Conservation (phyloP, 306 rosid species). For the Abrus pulchellus region DNA sequence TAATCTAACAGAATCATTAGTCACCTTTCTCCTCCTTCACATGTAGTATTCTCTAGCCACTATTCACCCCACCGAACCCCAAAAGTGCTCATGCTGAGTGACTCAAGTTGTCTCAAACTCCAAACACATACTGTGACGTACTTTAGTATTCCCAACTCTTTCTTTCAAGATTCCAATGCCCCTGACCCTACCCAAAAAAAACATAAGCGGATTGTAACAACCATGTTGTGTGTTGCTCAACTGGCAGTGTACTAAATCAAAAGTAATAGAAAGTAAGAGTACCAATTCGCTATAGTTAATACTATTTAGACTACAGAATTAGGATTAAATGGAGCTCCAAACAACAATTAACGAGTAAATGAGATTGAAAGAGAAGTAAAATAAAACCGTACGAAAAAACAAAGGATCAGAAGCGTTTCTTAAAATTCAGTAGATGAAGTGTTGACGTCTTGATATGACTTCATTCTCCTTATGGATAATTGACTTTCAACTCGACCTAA, state of each 20-base stretch:
- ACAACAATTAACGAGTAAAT: not conserved
- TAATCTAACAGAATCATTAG: not conserved
- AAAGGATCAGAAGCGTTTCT: too few relatives aligned
- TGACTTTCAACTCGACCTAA: too few relatives aligned
- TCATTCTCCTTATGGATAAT: too few relatives aligned
- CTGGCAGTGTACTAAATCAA: not conserved
- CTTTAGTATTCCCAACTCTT: not conserved
- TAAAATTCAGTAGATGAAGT: too few relatives aligned
- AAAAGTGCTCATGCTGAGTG: not conserved
- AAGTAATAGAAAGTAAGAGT: not conserved
- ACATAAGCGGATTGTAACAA: not conserved
- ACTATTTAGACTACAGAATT: not conserved
- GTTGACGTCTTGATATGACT: too few relatives aligned
- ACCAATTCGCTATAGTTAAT: not conserved
- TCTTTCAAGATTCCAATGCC: not conserved
- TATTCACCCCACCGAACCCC: not conserved
- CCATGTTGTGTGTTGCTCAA: not conserved
- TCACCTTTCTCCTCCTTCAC: not conserved
- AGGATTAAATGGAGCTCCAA: not conserved
- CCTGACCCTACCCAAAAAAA: not conserved
- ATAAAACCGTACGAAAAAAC: not conserved
- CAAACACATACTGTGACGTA: not conserved
- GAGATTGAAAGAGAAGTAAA: not conserved
- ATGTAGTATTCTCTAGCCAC: not conserved
- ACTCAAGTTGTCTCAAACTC: slow-evolving; percentile 8